Percentiles rank a stretch among this genome's conserved stretches.
phyloP scores from a whole-genome alignment of 805 yeast species.

The Lipomyces yamanashiensis region DNA sequence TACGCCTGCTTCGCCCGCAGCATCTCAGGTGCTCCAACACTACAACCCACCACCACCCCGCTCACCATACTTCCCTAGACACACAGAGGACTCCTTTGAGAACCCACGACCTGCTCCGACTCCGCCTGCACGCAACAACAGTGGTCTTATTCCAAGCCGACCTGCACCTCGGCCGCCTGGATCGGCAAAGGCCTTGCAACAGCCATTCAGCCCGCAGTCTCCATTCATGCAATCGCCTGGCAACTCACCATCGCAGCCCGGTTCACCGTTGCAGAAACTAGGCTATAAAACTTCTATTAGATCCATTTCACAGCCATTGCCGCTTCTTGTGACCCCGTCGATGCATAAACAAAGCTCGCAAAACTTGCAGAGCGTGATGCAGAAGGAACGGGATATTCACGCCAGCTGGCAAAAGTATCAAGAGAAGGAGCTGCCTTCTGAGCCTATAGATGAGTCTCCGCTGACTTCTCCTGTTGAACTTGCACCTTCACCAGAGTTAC shows the following conservation, averaged over 20 bases:
- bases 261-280: slow-evolving; percentile 27
- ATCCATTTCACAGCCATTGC: slow-evolving; percentile 14
- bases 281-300: slow-evolving; percentile 1
- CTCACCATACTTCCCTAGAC: slow-evolving; percentile 36
- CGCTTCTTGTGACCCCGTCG: neutral
- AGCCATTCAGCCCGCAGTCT: neutral
- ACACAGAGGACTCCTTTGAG: slow-evolving; percentile 37
- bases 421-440: slow-evolving; percentile 34
- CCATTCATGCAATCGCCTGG: neutral
- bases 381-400: slow-evolving; percentile 17
- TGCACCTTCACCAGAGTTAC: slow-evolving; percentile 9
- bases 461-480: slow-evolving; percentile 8
- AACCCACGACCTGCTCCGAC: slow-evolving; percentile 40
- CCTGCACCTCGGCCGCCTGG: slow-evolving; percentile 43
- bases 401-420: slow-evolving; percentile 24
- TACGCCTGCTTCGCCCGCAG: slow-evolving; percentile 20
- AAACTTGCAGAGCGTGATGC: slow-evolving; percentile 20
- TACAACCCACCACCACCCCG: slow-evolving; percentile 19
- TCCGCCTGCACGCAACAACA: slow-evolving; percentile 31
- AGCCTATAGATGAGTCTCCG: slow-evolving; percentile 25
- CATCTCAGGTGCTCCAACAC: slow-evolving; percentile 5
- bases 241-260: slow-evolving; percentile 11
- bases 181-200: neutral
- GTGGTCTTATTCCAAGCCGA: slow-evolving; percentile 38
- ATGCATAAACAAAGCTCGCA: slow-evolving; percentile 22